Evolutionary conservation across 164 flowering plant species (phyloP), one percentile per base, ranked within the genome.

Genomic region (Taxillus chinensis): DNA sequence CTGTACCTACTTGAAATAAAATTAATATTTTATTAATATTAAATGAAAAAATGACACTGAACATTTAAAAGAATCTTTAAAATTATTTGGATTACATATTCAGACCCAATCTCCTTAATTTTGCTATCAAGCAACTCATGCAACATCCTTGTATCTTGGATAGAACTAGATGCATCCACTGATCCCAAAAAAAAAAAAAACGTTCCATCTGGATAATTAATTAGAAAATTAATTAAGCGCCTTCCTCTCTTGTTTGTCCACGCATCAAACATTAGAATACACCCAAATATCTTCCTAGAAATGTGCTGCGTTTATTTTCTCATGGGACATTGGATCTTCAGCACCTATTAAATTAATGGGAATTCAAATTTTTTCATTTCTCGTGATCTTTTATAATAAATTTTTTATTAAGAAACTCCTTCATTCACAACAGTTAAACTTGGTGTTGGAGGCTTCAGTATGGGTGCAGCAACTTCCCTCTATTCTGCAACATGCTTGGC

Each of bases 361-460:
- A 27, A 27, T 27, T 27, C 0, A 27, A 27, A 27, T 0, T 0
- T 0, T 27, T 27, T 27, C 27, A 27, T 27, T 27, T 27, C 27
- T 27, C 27, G 27, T 27, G 27, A 27, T 27, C 27, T 27, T 27
- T 27, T 27, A 27, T 27, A 0, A 27, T 27, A 27, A 27, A 27
- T 0, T 27, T 0, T 27, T 27, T 27, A 27, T 0, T 27, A 4
- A 51, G 15, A 12, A 4, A 12, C 14, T 12, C 5, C 5, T 48
- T 48, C 12, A 11, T 48, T 48, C 27, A 15, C 54, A 5, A 38
- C 59, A 57, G 59, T 57, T 57, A 57, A 57, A 40, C 59, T 57
- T 57, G 59, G 59, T 57, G 59, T 57, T 57, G 59, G 59, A 57
- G 59, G 59, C 14, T 57, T 57, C 41, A 57, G 59, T 14, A 57